Evolutionary conservation across 108 stramenopile genomes (phyloP).

Genomic region (Nitzschia inconspicua): DNA sequence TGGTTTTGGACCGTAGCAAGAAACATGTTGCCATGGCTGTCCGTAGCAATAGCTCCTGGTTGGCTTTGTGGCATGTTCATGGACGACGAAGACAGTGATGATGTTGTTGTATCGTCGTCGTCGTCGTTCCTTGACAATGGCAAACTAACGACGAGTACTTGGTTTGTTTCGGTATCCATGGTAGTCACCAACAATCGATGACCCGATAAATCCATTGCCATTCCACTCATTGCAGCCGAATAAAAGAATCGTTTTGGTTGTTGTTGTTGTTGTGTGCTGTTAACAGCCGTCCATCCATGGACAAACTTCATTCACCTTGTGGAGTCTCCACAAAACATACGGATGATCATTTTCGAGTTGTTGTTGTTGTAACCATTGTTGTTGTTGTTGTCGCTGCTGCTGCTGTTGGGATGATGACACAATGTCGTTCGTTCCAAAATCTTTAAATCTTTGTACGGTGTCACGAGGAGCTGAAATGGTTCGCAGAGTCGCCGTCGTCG

Average conservation of each 20-base stretch:
- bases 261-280: too few species aligned
- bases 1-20: constrained; percentile 14
- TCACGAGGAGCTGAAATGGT: constrained; percentile 52
- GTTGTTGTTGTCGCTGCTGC: neutral
- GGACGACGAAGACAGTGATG: too few species aligned
- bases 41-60: constrained; percentile 47
- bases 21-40: constrained; percentile 48
- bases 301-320: too few species aligned
- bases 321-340: constrained; percentile 42
- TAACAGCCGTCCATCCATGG: too few species aligned
- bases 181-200: neutral
- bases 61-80: too few species aligned
- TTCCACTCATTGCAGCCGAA: constrained; percentile 31
- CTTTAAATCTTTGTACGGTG: constrained; percentile 72
- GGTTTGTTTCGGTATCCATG: neutral
- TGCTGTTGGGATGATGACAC: neutral
- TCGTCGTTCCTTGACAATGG: neutral
- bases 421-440: constrained; percentile 26
- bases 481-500: constrained; percentile 36
- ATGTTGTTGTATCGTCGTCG: neutral
- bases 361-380: too few species aligned
- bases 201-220: constrained; percentile 1
- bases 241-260: constrained; percentile 10
- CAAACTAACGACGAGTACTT: constrained; percentile 3
- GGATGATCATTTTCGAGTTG: too few species aligned